Base-by-base conservation (phyloP, 331 rosid species). In the Quercus phellos region DNA sequence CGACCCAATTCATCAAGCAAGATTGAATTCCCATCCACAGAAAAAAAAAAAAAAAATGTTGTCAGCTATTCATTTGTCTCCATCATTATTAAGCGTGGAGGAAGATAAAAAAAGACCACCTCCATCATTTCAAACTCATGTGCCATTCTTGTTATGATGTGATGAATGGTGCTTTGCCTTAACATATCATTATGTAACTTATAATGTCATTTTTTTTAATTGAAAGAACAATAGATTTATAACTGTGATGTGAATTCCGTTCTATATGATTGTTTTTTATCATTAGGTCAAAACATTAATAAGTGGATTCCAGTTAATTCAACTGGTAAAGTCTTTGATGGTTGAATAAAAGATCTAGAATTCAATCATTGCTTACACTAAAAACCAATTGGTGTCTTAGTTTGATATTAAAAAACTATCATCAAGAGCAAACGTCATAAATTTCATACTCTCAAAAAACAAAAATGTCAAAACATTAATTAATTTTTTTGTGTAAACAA, bases 121-220 rank as follows among this genome's bases (percentile, higher is more conserved):
- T 55, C 79, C 84, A 85, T 87, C 84, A 84, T 84, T 82, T 51
- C 21, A 79, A 7, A 53, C 32, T 77, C 75, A 26, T 26, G 68
- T 83, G 71, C 4, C 51, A n/a, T 17, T 61, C 42, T 10, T 61
- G 69, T 27, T 35, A 61, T 61, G 21, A 32, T 61, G 42, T 5
- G 42, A 26, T 27, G 68, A 27, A 61, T 29, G n/a, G 19, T 61
- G 68, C 21, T 61, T 66, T 64, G 38, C 43, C 50, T 66, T 18
- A 63, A 2, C 42, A 63, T 29, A 29, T 63, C 6, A 29, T 26
- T 35, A 46, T 2, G 46, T 38, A 38, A 38, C 12, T 38, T 7
- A 8, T 8, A 38, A 38, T 38, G 46, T 38, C 11, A 0, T 38
- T 38, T 35, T 6, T 38, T 38, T 2, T 38, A 7, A 7, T 0